Evolutionary conservation across 441 rosid genomes (phyloP), one percentile per base, ranked within the genome.

Genomic region (Flueggea neowawraea): DNA sequence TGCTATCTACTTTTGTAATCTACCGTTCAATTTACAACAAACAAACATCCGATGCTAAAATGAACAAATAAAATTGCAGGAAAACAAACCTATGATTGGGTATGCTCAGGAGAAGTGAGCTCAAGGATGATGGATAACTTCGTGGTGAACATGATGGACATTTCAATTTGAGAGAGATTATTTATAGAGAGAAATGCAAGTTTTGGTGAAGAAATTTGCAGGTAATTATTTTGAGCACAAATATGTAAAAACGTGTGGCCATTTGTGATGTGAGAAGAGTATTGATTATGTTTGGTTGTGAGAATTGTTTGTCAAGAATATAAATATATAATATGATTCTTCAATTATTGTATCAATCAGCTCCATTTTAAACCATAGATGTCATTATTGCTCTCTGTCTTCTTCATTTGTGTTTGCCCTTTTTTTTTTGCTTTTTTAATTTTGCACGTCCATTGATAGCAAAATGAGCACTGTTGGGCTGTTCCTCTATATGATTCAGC

Each of bases 61-160:
- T 22, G 28, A 22, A 22, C 7, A 57, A 50, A 52, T 22, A 9
- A 14, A 14, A 14, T 4, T 64, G 66, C 72, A 79, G 80, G 70
- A 47, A 57, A 71, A 45, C 41, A 51, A 16, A 59, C 64, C 33
- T 61, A 31, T 41, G 74, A 62, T 44, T 28, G 16, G 33, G 32
- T 17, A 12, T 80, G 81, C 43, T 55, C 73, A 0, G 66, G 52
- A 9, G 74, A 75, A 68, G 67, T 73, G 15, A 74, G 77, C 9
- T 39, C 81, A 55, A 15, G 71, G 71, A 78, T 81, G 83, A 73
- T 81, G 83, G 85, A 81, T 41, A 76, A 72, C 62, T 65, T 81
- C 58, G 65, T 67, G 51, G 53, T 54, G n/a, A 67, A 72, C 62
- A 36, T 81, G 72, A 39, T 81, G 75, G 66, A 74, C 64, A 71